These are phyloP conservation scores for Dictyostelium intermedium DNA, from an alignment of 78 protist genomes.

Conservation along the genomic window DNA sequence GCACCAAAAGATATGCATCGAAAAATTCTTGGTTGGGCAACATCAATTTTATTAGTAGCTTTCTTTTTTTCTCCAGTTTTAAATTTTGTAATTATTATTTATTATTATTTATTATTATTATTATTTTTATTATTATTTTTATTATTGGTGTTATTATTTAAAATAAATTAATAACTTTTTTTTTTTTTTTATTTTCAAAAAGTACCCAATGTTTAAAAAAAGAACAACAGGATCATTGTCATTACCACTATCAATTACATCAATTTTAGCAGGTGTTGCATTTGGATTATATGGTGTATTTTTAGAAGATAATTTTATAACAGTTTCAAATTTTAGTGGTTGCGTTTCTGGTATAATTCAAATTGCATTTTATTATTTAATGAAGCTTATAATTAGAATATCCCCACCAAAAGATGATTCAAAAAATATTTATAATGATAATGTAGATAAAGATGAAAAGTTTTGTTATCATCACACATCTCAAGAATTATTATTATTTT, in stretches of 20 bases:
- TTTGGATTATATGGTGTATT: not conserved
- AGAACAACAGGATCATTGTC: slow-evolving; percentile 4
- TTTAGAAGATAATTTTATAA: not conserved
- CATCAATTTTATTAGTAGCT: not conserved
- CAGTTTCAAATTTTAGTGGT: slow-evolving; percentile 5
- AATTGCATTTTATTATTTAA: not conserved
- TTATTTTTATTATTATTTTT: too few relatives aligned
- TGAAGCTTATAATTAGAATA: not conserved
- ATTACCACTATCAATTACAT: not conserved
- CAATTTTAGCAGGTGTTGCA: slow-evolving; percentile 5
- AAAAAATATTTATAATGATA: not conserved
- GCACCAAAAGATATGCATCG: not conserved
- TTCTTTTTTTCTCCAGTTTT: not conserved
- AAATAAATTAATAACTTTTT: not conserved
- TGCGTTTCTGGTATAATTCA: not conserved
- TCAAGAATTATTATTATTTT: not conserved
- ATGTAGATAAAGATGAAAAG: not conserved
- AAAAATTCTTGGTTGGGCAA: not conserved
- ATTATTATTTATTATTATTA: not conserved
- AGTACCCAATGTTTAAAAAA: not conserved
- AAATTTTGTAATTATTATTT: not conserved
- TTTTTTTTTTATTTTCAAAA: not conserved
- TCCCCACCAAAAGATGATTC: not conserved
- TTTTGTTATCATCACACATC: not conserved
- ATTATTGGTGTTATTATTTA: too few relatives aligned